Evolutionary conservation across 805 yeast genomes (phyloP), one percentile per base, ranked within the genome.

Genomic region (Barnettozyma siamensis): DNA sequence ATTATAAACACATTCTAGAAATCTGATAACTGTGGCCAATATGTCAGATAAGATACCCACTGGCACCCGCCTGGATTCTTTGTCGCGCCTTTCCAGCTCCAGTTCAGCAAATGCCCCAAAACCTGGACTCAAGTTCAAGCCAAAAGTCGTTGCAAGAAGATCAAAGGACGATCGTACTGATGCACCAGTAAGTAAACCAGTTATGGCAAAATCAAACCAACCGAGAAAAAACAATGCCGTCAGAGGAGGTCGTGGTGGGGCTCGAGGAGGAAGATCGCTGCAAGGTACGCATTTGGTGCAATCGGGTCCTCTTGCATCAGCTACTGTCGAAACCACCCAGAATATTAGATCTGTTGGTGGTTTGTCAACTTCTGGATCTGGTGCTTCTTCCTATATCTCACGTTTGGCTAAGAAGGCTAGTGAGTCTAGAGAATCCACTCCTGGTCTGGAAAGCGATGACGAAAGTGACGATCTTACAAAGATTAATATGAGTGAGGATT

Each of bases 101-200:
- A 15, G 31, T 9, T 9, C 35, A 8, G n/a, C 65, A 3, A 75
- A 75, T 13, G 32, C 29, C n/a, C 32, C 65, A 2, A 76, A 77
- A 51, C 75, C 85, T 7, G 69, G 77, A 2, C 64, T 83, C 45
- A 82, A 83, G 60, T 89, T 89, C 64, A 79, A 80, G 60, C 97
- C 97, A 2, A 89, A 89, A 60, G 81, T 72, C 2, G 95, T 89
- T 33, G 88, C 88, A 0, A 70, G 97, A 62, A 78, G 87, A 58
- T 66, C 88, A 10, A 82, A 86, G 51, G 89, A 85, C 51, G 96
- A 88, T 51, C 69, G 96, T 59, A 79, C 84, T 21, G 75, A 76
- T 41, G 89, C 88, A 0, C 88, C 88, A 5, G 37, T 36, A 6
- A 38, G 33, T 33, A 46, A 34, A 5, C 45, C 50, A 16, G 50